These are phyloP conservation scores for Penicillium sp. DNA, from an alignment of 2,329 filamentous ascomycete species.

Conservation along the genomic window DNA sequence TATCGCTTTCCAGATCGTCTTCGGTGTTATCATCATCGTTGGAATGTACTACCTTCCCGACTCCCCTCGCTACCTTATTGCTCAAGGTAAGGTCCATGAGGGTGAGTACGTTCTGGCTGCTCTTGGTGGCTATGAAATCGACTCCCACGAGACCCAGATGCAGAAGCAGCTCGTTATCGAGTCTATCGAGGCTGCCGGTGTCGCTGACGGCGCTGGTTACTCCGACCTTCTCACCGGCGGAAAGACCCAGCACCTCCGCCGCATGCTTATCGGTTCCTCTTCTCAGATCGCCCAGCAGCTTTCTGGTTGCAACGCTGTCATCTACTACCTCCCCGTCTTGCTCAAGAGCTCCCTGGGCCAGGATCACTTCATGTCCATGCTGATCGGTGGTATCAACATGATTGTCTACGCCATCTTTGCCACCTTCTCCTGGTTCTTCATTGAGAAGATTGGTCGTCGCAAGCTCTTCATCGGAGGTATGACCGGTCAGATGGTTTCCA, in stretches of 20 bases:
- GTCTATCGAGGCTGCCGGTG: conserved; percentile 65
- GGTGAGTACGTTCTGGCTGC: conserved; percentile 54
- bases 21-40: conserved; percentile 48
- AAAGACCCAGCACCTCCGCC: conserved; percentile 42
- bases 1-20: conserved; percentile 55
- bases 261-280: conserved; percentile 43
- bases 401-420: conserved; percentile 47
- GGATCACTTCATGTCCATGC: conserved; percentile 45
- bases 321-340: conserved; percentile 52
- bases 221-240: conserved; percentile 40
- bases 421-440: conserved; percentile 51
- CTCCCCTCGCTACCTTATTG: conserved; percentile 49
- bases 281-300: conserved; percentile 51
- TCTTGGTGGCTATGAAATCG: conserved; percentile 49
- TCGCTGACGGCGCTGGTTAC: conserved; percentile 50
- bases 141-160: conserved; percentile 58
- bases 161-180: conserved; percentile 71
- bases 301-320: conserved; percentile 53
- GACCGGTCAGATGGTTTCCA: conserved; percentile 40
- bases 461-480: conserved; percentile 45
- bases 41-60: conserved; percentile 49
- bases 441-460: conserved; percentile 51
- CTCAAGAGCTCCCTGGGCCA: conserved; percentile 49
- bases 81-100: conserved; percentile 48
- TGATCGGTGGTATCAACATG: conserved; percentile 57